Evolutionary conservation across 2,329 filamentous ascomycete species (phyloP).

Genomic region (Phoma sp.): DNA sequence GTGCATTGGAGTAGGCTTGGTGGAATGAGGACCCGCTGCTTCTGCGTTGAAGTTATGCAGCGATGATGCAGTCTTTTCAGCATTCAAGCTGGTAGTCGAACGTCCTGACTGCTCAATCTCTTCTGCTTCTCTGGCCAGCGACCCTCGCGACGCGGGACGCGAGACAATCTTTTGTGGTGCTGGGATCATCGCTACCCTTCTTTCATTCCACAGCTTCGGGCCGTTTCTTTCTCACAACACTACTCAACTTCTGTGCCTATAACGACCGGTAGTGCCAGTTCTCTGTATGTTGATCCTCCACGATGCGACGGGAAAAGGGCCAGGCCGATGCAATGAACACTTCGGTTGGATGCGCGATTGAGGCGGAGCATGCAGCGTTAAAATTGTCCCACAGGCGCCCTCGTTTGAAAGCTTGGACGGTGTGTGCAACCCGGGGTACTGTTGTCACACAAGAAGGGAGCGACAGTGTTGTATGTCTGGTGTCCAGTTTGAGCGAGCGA

Average conservation of each 20-base stretch:
- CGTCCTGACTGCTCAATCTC: slow-evolving; percentile 33
- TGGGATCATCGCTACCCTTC: slow-evolving; percentile 31
- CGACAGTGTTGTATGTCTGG: not conserved
- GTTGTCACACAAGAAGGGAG: slow-evolving; percentile 8
- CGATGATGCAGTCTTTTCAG: slow-evolving; percentile 30
- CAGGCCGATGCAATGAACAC: not conserved
- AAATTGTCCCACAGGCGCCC: not conserved
- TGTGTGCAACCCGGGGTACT: slow-evolving; percentile 5
- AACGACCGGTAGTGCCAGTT: not conserved
- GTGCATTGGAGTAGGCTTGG: slow-evolving; percentile 1
- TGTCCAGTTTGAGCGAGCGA: slow-evolving; percentile 22
- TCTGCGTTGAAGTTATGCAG: slow-evolving; percentile 20
- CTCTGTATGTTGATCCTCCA: not conserved
- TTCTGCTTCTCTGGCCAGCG: slow-evolving; percentile 13
- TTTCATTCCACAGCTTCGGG: slow-evolving; percentile 17
- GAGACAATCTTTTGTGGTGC: slow-evolving; percentile 29
- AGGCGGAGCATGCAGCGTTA: not conserved
- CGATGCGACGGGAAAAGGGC: too few species aligned
- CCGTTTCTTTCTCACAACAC: slow-evolving; percentile 8
- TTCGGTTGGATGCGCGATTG: not conserved
- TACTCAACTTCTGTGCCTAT: not conserved
- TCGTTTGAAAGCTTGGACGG: slow-evolving; percentile 2
- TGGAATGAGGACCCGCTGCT: not conserved
- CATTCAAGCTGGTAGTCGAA: slow-evolving; percentile 26
- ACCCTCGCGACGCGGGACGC: slow-evolving; percentile 22